Base-by-base conservation (phyloP, 2,329 filamentous ascomycete species). In the Elsinoe australis region DNA sequence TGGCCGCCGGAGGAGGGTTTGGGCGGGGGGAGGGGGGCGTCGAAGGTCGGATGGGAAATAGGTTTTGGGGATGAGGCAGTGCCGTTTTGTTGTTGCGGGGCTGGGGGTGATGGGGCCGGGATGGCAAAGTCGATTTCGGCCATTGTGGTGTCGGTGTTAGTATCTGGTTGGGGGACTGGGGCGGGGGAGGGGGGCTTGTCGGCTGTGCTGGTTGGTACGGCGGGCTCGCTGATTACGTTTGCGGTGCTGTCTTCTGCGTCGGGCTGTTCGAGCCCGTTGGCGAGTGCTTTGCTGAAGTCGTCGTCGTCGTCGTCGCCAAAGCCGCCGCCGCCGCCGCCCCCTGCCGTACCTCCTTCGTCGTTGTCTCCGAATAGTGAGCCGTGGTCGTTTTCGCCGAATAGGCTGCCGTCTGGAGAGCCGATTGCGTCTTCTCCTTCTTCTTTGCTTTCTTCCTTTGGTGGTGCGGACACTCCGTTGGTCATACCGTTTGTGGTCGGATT, bases 1-100 rank as follows among this genome's bases (percentile, higher is more conserved):
- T 67, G 63, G 2, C 61, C 63, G 12, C 45, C 34, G 10, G 52
- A 36, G 9, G 39, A 5, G 21, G 32, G 28, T 24, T 12, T 28
- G 46, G 4, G 57, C 57, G 61, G 58, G 10, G 60, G 62, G 15
- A 61, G 54, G 7, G 60, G 61, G 67, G 96, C 85, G 6, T 89
- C 87, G 2, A 87, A 85, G 2, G 92, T 85, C 18, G 89, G 86
- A 44, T 96, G 73, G 63, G 98, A 96, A 0, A 83, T 89, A 3
- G 79, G 84, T 53, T 88, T 80, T 0, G 79, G 87, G 17, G 77
- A 78, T 56, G 59, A 68, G 64, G 66, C 35, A 61, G n/a, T n/a
- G 56, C 47, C n/a, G 56, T 52, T n/a, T 47, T 48, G 32, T 46
- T 36, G 18, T 66, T 63, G 52, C 67, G 84, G 88, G 4, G 79